Evolutionary conservation across 1,139 yeast genomes (phyloP), one percentile per base, ranked within the genome.

Genomic region (Geotrichum aggregatum): DNA sequence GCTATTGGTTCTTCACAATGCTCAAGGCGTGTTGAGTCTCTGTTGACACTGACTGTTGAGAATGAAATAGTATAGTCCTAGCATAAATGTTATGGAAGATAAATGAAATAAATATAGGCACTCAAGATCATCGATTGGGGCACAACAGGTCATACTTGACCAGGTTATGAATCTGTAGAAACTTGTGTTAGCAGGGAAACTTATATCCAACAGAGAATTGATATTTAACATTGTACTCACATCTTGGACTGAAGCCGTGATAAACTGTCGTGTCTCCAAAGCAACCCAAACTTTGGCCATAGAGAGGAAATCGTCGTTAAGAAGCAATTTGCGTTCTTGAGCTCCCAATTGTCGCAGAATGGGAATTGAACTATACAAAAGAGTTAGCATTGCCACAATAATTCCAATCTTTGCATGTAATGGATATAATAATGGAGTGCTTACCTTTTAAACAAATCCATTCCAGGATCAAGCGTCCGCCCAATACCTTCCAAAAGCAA

Each of bases 201-300:
- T 19, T 13, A 13, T 16, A 14, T 31, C n/a, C n/a, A 22, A n/a
- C 16, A 40, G 18, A 19, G 30, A 40, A 26, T 28, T 10, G 21
- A 44, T 10, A 7, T 14, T n/a, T 18, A 22, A 6, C 11, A 21
- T 8, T 5, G n/a, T 14, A 52, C 54, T 47, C 16, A 52, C 54
- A 63, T 87, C 96, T 64, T 84, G 86, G n/a, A 87, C 79, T 1
- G 95, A 84, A 26, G 95, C 87, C 60, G 76, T 82, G 66, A 92
- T 83, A 63, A 91, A 83, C 66, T 87, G 95, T 65, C 98, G 78
- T 3, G 87, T 84, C 70, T 92, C 98, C 39, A 92, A 72, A 0
- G 95, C 92, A 52, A 88, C 65, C 98, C 98, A 91, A 22, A 91
- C 92, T 66, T 87, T 87, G 56, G 87, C 72, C 96, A 89, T 87